These are phyloP conservation scores for Coemansia sp. DNA, from an alignment of 192 early-diverging fungal genomes.

Conservation along the genomic window DNA sequence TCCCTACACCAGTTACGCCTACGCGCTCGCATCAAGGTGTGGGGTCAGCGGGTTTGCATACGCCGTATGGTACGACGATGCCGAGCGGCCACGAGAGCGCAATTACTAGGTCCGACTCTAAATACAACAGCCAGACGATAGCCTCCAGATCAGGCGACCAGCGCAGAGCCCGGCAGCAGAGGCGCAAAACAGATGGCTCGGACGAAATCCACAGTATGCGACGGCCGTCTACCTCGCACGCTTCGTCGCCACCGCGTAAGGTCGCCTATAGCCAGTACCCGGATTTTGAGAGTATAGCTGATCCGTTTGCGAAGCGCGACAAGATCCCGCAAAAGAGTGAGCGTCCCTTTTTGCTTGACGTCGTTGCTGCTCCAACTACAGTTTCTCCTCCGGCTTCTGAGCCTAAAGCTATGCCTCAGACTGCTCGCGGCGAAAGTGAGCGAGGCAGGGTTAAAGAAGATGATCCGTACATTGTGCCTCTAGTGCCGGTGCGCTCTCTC, in stretches of 20 bases:
- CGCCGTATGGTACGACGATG: conserved; percentile 4
- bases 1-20: conserved; percentile 4
- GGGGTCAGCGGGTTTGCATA: neutral
- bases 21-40: neutral
- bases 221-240: conserved; percentile 37
- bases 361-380: neutral
- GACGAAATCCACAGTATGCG: conserved; percentile 20
- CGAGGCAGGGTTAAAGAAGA: neutral
- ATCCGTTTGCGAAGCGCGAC: conserved; percentile 58
- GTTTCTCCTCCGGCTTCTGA: neutral
- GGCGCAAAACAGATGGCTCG: conserved; percentile 40
- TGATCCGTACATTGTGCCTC: neutral
- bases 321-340: conserved; percentile 51
- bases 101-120: conserved; percentile 27
- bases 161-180: conserved; percentile 25
- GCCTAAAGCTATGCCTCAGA: neutral
- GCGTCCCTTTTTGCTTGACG: conserved; percentile 17
- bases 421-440: neutral
- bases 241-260: conserved; percentile 28
- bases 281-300: conserved; percentile 50
- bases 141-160: conserved; percentile 21
- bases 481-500: neutral
- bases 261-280: conserved; percentile 53
- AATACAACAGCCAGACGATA: conserved; percentile 17
- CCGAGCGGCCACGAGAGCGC: neutral